Evolutionary conservation across 1,284 basidiomycete genomes (phyloP).

Genomic region (Mycosarcoma mackinlayi): DNA sequence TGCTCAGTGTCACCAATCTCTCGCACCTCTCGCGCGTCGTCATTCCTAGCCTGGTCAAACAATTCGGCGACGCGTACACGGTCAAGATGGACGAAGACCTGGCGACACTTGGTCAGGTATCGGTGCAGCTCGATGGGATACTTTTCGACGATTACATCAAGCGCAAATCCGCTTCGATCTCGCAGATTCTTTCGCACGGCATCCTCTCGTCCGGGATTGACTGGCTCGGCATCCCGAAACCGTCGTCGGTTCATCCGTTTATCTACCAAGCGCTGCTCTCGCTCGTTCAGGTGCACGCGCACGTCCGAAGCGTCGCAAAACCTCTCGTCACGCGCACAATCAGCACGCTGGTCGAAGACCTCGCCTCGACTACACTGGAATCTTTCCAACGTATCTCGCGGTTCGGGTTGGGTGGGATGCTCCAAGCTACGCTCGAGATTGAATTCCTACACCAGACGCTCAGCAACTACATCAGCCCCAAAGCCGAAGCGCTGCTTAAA

Average conservation of each 20-base stretch:
- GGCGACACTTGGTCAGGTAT: slow-evolving; percentile 81
- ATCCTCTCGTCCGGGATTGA: slow-evolving; percentile 84
- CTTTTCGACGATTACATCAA: slow-evolving; percentile 88
- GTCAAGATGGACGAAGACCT: slow-evolving; percentile 81
- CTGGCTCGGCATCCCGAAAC: slow-evolving; percentile 90
- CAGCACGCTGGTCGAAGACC: slow-evolving; percentile 81
- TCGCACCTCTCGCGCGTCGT: slow-evolving; percentile 77
- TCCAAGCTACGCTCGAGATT: slow-evolving; percentile 96
- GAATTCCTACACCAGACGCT: slow-evolving; percentile 98
- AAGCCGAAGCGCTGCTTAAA: slow-evolving; percentile 83
- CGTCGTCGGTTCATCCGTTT: slow-evolving; percentile 86
- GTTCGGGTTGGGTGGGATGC: slow-evolving; percentile 98
- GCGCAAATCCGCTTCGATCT: slow-evolving; percentile 79
- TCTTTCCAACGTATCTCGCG: slow-evolving; percentile 86
- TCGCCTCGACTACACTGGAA: slow-evolving; percentile 82
- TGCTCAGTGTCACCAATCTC: slow-evolving; percentile 91
- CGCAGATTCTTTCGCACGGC: slow-evolving; percentile 78
- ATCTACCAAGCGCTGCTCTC: slow-evolving; percentile 89
- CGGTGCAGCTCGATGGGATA: slow-evolving; percentile 83
- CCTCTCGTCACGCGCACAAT: slow-evolving; percentile 82
- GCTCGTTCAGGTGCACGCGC: slow-evolving; percentile 91
- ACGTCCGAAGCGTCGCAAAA: slow-evolving; percentile 83
- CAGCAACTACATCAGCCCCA: slow-evolving; percentile 82
- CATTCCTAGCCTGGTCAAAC: slow-evolving; percentile 82
- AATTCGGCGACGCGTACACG: slow-evolving; percentile 82